Base-by-base conservation (phyloP, 164 flowering plant species). In the Piper longum region DNA sequence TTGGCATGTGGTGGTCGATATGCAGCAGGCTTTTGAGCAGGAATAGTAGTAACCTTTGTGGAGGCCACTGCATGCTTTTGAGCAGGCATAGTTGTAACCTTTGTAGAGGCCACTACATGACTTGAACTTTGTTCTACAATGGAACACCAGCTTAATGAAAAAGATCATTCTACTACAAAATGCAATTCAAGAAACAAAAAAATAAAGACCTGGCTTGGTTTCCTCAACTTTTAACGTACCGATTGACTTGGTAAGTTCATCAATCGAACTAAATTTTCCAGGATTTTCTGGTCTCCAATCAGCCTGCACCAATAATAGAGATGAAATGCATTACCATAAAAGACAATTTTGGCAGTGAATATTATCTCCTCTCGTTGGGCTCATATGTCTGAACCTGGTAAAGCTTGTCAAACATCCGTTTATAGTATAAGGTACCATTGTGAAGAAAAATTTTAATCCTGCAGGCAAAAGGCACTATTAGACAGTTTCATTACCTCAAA, bases 1-100 rank as follows among this genome's bases (percentile, higher is more conserved):
- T 85, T 89, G 56, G 96, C 95, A 70, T 88, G 90, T 52, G 98
- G 98, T n/a, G 98, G 96, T 19, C 95, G 93, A 76, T 88, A 93
- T 39, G 97, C 96, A 65, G 96, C 84, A 61, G 98, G 89, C 79
- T 89, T 92, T 69, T 80, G 88, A 4, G 77, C 69, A 58, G 81
- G 72, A 41, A 81, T 75, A 63, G 73, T 81, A 36, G 75, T 45
- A n/a, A 81, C 5, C 74, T 79, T 86, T 48, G 75, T 43, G n/a
- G 81, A 66, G 16, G 71, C 16, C 68, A 70, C 77, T 39, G 81
- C 66, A 62, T 83, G 56, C 72, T 82, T 85, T 69, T 80, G 88
- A 4, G 77, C 69, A 58, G 81, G 72, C 42, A 81, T 75, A 63
- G 73, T 81, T 19, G 75, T 45, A n/a, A 81, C 5, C 74, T 79